Percentiles rank a stretch among this genome's conserved stretches.
Evolutionary conservation across 83 land plant species (phyloP).

Genomic region (Picea abies): DNA sequence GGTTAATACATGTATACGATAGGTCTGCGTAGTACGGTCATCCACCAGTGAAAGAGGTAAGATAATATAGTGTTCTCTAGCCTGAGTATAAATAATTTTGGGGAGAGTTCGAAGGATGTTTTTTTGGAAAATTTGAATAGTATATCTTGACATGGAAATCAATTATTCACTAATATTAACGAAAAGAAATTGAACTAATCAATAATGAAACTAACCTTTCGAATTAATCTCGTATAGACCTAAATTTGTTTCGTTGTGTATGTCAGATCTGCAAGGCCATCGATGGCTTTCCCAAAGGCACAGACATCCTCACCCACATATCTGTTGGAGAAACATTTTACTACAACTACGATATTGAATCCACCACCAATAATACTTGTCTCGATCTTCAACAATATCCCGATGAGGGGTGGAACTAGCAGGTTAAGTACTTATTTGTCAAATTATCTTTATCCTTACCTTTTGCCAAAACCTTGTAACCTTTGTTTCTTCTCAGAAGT

Average conservation of each 20-base stretch:
- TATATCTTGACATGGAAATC: not conserved
- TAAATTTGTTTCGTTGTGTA: too few species aligned
- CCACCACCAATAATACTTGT: too few species aligned
- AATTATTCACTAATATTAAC: not conserved
- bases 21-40: constrained; percentile 38
- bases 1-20: constrained; percentile 13
- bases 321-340: not conserved
- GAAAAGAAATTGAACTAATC: not conserved
- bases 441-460: too few species aligned
- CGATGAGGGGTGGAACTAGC: too few species aligned
- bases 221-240: not conserved
- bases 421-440: too few species aligned
- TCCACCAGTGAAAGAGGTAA: constrained; percentile 42
- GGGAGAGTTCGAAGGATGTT: too few species aligned
- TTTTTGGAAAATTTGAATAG: too few species aligned
- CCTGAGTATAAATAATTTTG: too few species aligned
- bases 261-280: constrained; percentile 6
- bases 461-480: too few species aligned
- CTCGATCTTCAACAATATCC: too few species aligned
- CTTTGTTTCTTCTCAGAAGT: too few species aligned
- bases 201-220: not conserved
- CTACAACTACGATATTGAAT: constrained; percentile 7
- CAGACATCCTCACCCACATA: constrained; percentile 31
- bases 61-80: too few species aligned
- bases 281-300: constrained; percentile 29